Percentiles rank a stretch among this genome's conserved stretches.
phyloP scores from a whole-genome alignment of 352 stramenopile species.

The Peronospora belbahrii region DNA sequence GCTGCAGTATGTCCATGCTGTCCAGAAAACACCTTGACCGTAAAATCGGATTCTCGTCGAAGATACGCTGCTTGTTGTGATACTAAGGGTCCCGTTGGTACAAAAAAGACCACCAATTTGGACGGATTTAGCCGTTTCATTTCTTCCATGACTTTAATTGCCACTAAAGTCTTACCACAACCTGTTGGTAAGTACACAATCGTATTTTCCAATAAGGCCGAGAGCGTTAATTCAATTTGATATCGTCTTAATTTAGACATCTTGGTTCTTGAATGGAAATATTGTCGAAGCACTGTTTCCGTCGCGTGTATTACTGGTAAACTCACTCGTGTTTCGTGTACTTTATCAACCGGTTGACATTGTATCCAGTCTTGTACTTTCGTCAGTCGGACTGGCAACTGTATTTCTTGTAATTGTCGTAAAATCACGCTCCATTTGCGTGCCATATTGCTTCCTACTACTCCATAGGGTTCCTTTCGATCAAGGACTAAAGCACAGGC shows the following conservation, averaged over 20 bases:
- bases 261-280: conserved; percentile 28
- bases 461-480: conserved; percentile 2
- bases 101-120: conserved; percentile 55
- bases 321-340: not conserved
- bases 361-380: conserved; percentile 18
- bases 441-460: conserved; percentile 1
- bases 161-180: conserved; percentile 70
- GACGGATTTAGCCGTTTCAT: conserved; percentile 52
- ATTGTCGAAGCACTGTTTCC: conserved; percentile 19
- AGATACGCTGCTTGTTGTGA: conserved; percentile 67
- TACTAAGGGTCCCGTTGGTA: conserved; percentile 66
- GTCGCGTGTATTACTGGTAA: conserved; percentile 25
- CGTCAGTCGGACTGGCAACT: conserved; percentile 18
- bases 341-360: not conserved
- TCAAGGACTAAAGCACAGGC: conserved; percentile 31
- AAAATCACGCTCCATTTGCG: conserved; percentile 37
- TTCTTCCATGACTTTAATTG: conserved; percentile 63
- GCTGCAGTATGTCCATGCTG: conserved; percentile 27
- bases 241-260: conserved; percentile 53
- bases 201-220: conserved; percentile 65
- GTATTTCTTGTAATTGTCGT: conserved; percentile 21
- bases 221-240: conserved; percentile 61
- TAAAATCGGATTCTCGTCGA: conserved; percentile 53
- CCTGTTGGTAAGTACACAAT: conserved; percentile 75
- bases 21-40: conserved; percentile 46